These are phyloP conservation scores for Actinidia polygama DNA, from an alignment of 179 eudicot genomes.

Conservation along the genomic window DNA sequence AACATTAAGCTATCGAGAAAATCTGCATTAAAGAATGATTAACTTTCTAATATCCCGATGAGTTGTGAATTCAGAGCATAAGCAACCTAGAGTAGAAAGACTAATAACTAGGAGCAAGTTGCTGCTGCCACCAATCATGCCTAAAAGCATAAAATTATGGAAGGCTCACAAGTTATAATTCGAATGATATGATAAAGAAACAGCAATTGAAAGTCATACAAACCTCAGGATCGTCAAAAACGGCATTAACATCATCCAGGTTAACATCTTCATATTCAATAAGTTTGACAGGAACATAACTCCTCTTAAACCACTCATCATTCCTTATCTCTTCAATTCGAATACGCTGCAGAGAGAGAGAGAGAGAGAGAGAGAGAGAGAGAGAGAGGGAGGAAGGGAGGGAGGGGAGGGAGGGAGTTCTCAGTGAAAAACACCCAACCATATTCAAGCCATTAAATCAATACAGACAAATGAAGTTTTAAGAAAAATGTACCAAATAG, in stretches of 20 bases:
- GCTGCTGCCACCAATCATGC: background rate
- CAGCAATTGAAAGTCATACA: slow-evolving; percentile 23
- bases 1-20: background rate
- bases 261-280: slow-evolving; percentile 91
- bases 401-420: background rate
- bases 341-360: slow-evolving; percentile 56
- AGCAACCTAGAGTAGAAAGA: slow-evolving; percentile 19
- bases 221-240: slow-evolving; percentile 91
- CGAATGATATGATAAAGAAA: slow-evolving; percentile 2
- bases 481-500: background rate
- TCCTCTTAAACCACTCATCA: slow-evolving; percentile 90
- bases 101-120: background rate
- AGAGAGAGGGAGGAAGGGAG: background rate
- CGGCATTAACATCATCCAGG: slow-evolving; percentile 92
- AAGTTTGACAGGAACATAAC: slow-evolving; percentile 73
- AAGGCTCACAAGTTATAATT: background rate
- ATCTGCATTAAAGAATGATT: background rate
- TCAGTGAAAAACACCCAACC: background rate
- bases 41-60: background rate
- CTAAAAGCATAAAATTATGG: background rate
- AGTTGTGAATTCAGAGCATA: background rate
- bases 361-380: slow-evolving; percentile 17
- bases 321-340: slow-evolving; percentile 76
- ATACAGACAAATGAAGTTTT: background rate
- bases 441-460: background rate